These are phyloP conservation scores for Periconia sp. DNA, from an alignment of 2,329 filamentous ascomycete species.

Conservation along the genomic window DNA sequence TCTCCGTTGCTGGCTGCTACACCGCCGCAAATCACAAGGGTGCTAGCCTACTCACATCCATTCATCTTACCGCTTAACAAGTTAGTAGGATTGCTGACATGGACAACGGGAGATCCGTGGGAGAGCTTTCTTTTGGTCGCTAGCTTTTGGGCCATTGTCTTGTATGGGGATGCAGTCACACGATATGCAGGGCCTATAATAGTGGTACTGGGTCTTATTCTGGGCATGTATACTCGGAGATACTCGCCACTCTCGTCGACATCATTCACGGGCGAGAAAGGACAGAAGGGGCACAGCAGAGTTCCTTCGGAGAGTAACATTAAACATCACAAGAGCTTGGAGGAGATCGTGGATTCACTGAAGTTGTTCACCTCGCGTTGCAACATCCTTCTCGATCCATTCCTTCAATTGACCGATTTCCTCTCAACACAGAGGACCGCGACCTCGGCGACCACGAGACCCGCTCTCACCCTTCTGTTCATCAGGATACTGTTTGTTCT, in stretches of 20 bases:
- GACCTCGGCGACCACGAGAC: constrained; percentile 87
- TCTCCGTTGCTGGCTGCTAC: constrained; percentile 91
- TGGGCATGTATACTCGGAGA: constrained; percentile 89
- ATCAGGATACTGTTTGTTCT: constrained; percentile 87
- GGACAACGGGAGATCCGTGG: constrained; percentile 94
- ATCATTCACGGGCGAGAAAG: constrained; percentile 71
- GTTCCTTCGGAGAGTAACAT: constrained; percentile 65
- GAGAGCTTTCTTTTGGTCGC: constrained; percentile 92
- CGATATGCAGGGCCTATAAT: constrained; percentile 83
- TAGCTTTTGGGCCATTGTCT: constrained; percentile 81
- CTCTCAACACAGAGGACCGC: constrained; percentile 88
- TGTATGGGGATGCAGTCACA: constrained; percentile 87
- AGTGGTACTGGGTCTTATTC: constrained; percentile 77
- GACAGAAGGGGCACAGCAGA: constrained; percentile 59
- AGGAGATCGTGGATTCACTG: constrained; percentile 95
- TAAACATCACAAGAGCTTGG: constrained; percentile 89
- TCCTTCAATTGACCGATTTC: constrained; percentile 89
- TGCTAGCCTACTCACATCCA: constrained; percentile 93
- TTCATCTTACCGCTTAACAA: constrained; percentile 90
- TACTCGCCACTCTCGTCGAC: constrained; percentile 92
- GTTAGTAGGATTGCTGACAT: constrained; percentile 83
- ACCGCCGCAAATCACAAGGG: constrained; percentile 91
- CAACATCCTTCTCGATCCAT: constrained; percentile 88
- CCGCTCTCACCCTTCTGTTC: constrained; percentile 87
- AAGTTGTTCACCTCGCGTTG: constrained; percentile 90